Evolutionary conservation across 768 basidiomycete species (phyloP).

Genomic region (Lentinula aciculospora): DNA sequence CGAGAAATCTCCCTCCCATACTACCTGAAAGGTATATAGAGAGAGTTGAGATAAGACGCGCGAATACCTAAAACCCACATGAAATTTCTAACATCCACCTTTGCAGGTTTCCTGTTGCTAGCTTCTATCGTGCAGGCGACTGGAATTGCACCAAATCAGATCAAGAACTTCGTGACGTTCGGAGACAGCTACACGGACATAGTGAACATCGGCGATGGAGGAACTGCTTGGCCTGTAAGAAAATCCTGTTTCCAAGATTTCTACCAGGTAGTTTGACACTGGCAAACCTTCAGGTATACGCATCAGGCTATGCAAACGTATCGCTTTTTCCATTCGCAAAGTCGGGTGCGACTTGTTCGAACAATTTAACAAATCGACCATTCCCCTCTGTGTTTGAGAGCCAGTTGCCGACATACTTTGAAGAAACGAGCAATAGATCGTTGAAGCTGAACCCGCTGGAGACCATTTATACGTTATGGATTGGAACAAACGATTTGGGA

Average conservation of each 20-base stretch:
- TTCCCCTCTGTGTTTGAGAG: constrained; percentile 34
- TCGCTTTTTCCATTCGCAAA: constrained; percentile 40
- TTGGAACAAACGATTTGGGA: constrained; percentile 29
- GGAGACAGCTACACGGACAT: constrained; percentile 64
- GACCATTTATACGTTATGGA: constrained; percentile 9
- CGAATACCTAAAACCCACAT: neutral
- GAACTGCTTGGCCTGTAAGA: constrained; percentile 49
- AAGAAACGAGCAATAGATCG: constrained; percentile 9
- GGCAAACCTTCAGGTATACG: constrained; percentile 24
- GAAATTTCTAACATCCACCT: neutral
- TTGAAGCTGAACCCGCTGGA: neutral
- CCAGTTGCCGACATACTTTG: constrained; percentile 32
- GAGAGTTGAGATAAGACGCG: neutral
- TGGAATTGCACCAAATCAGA: constrained; percentile 35
- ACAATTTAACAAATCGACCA: constrained; percentile 31
- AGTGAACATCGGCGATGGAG: constrained; percentile 30
- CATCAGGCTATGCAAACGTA: constrained; percentile 47
- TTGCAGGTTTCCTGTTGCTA: neutral
- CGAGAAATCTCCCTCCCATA: neutral
- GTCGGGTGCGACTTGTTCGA: constrained; percentile 43
- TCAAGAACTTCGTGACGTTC: constrained; percentile 62
- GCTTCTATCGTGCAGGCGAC: constrained; percentile 1
- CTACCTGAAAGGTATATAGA: neutral
- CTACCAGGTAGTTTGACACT: neutral
- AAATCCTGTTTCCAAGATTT: neutral